Conservation (phyloP, 306 rosid species). For the Castanopsis chinensis region DNA sequence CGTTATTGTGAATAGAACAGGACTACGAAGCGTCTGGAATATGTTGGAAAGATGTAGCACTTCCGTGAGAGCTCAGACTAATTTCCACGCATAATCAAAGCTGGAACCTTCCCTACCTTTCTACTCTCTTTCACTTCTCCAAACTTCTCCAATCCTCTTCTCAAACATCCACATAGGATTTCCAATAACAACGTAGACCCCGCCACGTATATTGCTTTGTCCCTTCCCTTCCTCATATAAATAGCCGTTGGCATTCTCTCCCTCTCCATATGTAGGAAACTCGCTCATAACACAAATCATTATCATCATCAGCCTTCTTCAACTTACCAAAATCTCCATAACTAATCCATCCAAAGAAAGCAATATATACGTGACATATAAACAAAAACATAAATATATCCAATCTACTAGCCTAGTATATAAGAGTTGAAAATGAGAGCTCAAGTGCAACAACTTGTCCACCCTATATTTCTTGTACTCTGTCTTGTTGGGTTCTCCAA, state of each 20-base stretch:
- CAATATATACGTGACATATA: background rate
- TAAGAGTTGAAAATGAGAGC: constrained; percentile 25
- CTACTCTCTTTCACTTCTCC: constrained; percentile 2
- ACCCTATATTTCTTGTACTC: constrained; percentile 22
- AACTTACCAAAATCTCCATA: background rate
- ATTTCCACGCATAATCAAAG: background rate
- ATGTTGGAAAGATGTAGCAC: constrained; percentile 26
- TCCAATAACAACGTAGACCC: background rate
- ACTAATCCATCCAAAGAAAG: background rate
- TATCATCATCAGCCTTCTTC: background rate
- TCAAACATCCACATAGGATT: background rate
- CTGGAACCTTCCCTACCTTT: constrained; percentile 33
- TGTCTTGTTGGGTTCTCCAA: constrained; percentile 24
- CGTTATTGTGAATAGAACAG: background rate
- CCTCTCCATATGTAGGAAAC: background rate
- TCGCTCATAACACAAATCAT: background rate
- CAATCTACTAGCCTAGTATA: too few relatives aligned
- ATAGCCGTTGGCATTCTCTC: background rate
- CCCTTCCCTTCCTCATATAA: constrained; percentile 4
- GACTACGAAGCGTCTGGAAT: constrained; percentile 37
- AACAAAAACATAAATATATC: too few relatives aligned
- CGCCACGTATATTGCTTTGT: background rate
- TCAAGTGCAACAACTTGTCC: background rate
- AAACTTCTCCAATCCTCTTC: background rate
- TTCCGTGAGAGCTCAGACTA: background rate